Evolutionary conservation across 495 filamentous ascomycete genomes (phyloP), one percentile per base, ranked within the genome.

Genomic region (Penicillium canescens): DNA sequence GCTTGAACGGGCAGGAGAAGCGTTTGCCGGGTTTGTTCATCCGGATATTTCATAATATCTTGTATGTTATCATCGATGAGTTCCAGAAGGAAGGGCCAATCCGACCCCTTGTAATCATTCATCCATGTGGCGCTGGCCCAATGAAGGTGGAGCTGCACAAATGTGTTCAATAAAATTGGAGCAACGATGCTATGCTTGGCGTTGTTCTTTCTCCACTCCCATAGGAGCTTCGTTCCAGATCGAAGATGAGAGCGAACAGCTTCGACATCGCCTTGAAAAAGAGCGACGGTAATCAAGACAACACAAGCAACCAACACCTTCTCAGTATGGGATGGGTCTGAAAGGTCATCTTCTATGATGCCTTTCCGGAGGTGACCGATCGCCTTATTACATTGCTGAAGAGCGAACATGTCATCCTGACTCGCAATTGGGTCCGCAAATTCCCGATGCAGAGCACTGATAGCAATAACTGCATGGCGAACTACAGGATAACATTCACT

Each of bases 241-340:
- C 42, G 53, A 26, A 60, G 42, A 52, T 57, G 50, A 36, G 20
- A 47, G 26, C 43, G 50, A 14, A 73, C 75, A 13, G 71, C 66
- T 8, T 57, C 63, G 51, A 70, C 63, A 61, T 78, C 75, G 28
- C 66, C 69, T 50, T 74, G 70, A 60, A 79, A 68, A 51, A 78
- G 62, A 60, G 76, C 77, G 39, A 79, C 70, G 49, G 69, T 77
- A 13, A 78, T 61, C 46, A 78, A 77, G n/a, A 79, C 63, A 21
- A 79, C 55, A 43, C 76, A 78, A 2, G 70, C 74, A 18, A 78
- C 54, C 11, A 79, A 54, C 4, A 53, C 42, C 23, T 34, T 46
- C 23, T 56, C 41, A 0, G 28, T 60, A 10, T 41, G 46, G 8
- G 52, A 33, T n/a, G 34, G 21, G 14, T 49, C 52, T 24, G 24